Evolutionary conservation across 2,329 filamentous ascomycete species (phyloP).

Genomic region (Chaetothyriales sp.): DNA sequence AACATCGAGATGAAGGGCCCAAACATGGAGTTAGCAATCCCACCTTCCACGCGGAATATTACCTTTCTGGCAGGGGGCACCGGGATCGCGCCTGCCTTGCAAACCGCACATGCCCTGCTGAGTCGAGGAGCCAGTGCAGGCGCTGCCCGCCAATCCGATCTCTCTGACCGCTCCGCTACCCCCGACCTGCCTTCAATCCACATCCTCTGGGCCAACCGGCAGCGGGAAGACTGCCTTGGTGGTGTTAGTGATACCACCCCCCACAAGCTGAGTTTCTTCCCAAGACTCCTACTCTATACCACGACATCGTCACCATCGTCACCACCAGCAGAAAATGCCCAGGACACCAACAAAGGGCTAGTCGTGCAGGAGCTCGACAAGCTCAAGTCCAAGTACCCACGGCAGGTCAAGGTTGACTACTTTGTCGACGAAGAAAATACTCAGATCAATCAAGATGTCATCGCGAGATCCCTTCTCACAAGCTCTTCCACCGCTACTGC

Average conservation of each 20-base stretch:
- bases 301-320: slow-evolving; percentile 2
- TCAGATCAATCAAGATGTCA: slow-evolving; percentile 42
- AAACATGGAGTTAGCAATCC: slow-evolving; percentile 50
- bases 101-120: slow-evolving; percentile 51
- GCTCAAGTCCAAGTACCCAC: slow-evolving; percentile 43
- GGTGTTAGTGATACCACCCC: slow-evolving; percentile 36
- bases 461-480: slow-evolving; percentile 23
- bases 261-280: slow-evolving; percentile 9
- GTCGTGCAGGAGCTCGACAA: slow-evolving; percentile 49
- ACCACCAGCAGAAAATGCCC: slow-evolving; percentile 7
- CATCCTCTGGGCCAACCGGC: slow-evolving; percentile 70
- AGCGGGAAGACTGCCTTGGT: slow-evolving; percentile 49
- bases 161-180: slow-evolving; percentile 16
- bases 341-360: slow-evolving; percentile 12
- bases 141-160: slow-evolving; percentile 9
- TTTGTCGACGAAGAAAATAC: slow-evolving; percentile 68
- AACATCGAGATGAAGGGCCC: slow-evolving; percentile 66
- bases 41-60: slow-evolving; percentile 42
- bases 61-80: slow-evolving; percentile 86
- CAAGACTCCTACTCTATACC: slow-evolving; percentile 5
- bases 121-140: slow-evolving; percentile 23
- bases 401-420: slow-evolving; percentile 51
- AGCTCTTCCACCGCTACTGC: neutral
- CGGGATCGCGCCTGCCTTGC: slow-evolving; percentile 77
- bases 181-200: slow-evolving; percentile 37